Conservation (phyloP, 176 grass and related monocot species). For the Avena sativa region DNA sequence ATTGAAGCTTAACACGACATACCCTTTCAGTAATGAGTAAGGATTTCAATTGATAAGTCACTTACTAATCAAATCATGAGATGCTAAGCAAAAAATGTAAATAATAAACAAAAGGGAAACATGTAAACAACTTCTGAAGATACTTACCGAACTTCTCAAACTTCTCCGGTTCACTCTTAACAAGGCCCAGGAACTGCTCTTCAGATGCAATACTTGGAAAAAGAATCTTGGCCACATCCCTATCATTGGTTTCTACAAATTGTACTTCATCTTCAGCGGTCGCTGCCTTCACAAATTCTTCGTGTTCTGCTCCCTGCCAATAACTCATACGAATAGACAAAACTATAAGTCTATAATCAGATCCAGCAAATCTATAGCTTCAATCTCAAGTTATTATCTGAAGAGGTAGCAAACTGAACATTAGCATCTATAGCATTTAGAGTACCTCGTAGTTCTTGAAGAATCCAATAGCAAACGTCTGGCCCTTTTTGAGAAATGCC, state of each 20-base stretch:
- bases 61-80: background rate
- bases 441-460: slow-evolving; percentile 88
- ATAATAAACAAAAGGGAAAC: background rate
- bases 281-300: slow-evolving; percentile 84
- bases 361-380: slow-evolving; percentile 15
- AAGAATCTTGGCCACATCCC: slow-evolving; percentile 69
- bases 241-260: slow-evolving; percentile 87
- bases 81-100: background rate
- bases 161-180: slow-evolving; percentile 77
- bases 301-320: slow-evolving; percentile 66
- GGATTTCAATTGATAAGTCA: slow-evolving; percentile 1
- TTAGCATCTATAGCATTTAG: slow-evolving; percentile 4
- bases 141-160: slow-evolving; percentile 88
- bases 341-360: background rate
- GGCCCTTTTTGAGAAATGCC: slow-evolving; percentile 68
- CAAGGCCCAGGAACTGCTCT: slow-evolving; percentile 83
- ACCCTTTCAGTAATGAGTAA: background rate
- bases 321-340: slow-evolving; percentile 12
- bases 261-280: slow-evolving; percentile 72
- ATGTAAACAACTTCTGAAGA: background rate
- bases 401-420: slow-evolving; percentile 4
- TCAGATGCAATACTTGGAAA: slow-evolving; percentile 66
- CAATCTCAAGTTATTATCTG: background rate
- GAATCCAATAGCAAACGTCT: slow-evolving; percentile 65
- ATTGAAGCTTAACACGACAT: slow-evolving; percentile 13